Conservation (phyloP, 1,284 basidiomycete species). For the Ustilago loliicola region DNA sequence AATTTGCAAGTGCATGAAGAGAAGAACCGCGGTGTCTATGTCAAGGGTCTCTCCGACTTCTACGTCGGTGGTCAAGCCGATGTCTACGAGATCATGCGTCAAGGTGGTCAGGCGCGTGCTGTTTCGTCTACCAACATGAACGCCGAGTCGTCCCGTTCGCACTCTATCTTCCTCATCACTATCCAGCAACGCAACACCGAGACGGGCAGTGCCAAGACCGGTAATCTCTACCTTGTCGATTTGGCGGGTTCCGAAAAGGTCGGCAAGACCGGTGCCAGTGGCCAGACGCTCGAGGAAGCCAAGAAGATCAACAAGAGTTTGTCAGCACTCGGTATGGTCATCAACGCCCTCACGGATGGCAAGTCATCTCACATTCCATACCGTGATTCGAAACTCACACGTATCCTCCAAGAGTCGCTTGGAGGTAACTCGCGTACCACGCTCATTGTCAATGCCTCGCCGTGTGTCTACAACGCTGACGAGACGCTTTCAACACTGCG, state of each 20-base stretch:
- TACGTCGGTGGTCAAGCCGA: conserved; percentile 85
- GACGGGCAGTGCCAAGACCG: conserved; percentile 93
- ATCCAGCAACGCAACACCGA: conserved; percentile 97
- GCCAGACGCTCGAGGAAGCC: conserved; percentile 97
- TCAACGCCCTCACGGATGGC: conserved; percentile 95
- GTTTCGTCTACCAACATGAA: conserved; percentile 99
- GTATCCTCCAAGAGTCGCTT: conserved; percentile 98
- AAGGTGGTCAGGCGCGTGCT: conserved; percentile 89
- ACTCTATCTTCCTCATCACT: conserved; percentile 98
- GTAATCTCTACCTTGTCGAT: conserved; percentile 97
- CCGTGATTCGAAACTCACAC: conserved; percentile 98
- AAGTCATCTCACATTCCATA: conserved; percentile 96
- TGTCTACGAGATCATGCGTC: conserved; percentile 99
- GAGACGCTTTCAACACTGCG: conserved; percentile 97
- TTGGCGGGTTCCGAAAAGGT: conserved; percentile 99
- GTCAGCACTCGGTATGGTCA: conserved; percentile 98
- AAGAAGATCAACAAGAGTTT: conserved; percentile 99
- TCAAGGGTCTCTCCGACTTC: conserved; percentile 97
- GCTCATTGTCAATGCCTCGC: conserved; percentile 98
- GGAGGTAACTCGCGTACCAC: conserved; percentile 99
- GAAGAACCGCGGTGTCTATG: conserved; percentile 96
- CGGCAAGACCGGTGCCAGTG: conserved; percentile 98
- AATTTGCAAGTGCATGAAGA: conserved; percentile 99
- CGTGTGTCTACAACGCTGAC: conserved; percentile 93
- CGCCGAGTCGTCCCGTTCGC: conserved; percentile 97